Evolutionary conservation across 768 basidiomycete genomes (phyloP), one percentile per base, ranked within the genome.

Genomic region (Podaxis sp.): DNA sequence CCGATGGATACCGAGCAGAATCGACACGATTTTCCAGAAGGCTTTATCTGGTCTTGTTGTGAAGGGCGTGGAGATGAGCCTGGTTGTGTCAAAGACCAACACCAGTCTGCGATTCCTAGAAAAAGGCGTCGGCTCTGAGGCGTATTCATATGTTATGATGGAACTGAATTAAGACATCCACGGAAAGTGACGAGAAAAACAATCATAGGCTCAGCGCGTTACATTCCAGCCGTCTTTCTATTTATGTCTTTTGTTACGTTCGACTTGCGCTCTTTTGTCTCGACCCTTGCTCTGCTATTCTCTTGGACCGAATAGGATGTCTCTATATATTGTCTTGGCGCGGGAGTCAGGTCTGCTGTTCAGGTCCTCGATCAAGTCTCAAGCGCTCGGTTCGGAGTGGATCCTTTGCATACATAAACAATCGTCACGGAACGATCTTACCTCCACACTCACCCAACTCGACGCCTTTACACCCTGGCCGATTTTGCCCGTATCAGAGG

Each of bases 11-110:
- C 77, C 4, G 36, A 67, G 17, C 65, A 70, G 38, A 82, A 79
- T 68, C 76, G 77, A 57, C 64, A 66, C 58, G 66, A 76, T 15
- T 82, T 70, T 61, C 83, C 83, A 1, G 77, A 84, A 61, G 77
- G 78, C 55, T 85, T 84, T 64, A 69, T 56, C 2, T 86, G 84
- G 84, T 76, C 71, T 2, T 86, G 84, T 65, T 85, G 85, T 64
- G 74, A 79, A n/a, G 65, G 68, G 49, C 67, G 76, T 52, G 80
- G 78, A 4, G 66, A 57, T 19, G 65, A 68, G 6, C 69, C 71
- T 24, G 82, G 81, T 7, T 84, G 83, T 63, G 76, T 79, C 19
- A 70, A 62, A 56, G 76, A 75, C 30, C 68, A 73, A 24, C 82
- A 83, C 68, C 68, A 66, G 59, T 59, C 69, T 30, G 66, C 65